Evolutionary conservation across 495 filamentous ascomycete species (phyloP).

Genomic region (Poronia punctata): DNA sequence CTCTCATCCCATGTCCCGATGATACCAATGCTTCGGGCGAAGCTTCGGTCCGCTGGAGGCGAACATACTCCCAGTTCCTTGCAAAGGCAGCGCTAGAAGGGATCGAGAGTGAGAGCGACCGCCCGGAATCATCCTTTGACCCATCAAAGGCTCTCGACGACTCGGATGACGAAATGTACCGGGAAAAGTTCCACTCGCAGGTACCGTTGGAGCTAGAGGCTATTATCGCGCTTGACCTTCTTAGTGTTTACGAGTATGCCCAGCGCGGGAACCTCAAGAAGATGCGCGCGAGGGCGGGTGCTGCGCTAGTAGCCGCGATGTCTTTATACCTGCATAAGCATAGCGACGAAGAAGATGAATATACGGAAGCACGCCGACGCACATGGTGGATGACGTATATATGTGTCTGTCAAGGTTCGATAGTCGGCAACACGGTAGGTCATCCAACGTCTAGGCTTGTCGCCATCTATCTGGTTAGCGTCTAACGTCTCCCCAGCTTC

Average conservation of each 20-base stretch:
- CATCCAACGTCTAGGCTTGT: neutral
- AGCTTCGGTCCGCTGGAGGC: slow-evolving; percentile 42
- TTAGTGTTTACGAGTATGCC: slow-evolving; percentile 55
- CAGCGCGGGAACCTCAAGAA: slow-evolving; percentile 56
- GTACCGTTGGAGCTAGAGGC: slow-evolving; percentile 48
- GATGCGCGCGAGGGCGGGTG: slow-evolving; percentile 52
- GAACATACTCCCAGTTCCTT: slow-evolving; percentile 48
- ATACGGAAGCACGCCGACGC: slow-evolving; percentile 46
- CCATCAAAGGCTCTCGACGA: slow-evolving; percentile 46
- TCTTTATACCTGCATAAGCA: slow-evolving; percentile 45
- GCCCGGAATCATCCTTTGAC: slow-evolving; percentile 46
- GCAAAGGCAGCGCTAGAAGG: slow-evolving; percentile 47
- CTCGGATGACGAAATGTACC: slow-evolving; percentile 33
- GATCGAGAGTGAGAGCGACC: slow-evolving; percentile 51
- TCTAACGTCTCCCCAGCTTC: slow-evolving; percentile 33
- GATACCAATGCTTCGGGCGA: slow-evolving; percentile 40
- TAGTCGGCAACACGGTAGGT: slow-evolving; percentile 52
- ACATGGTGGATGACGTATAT: slow-evolving; percentile 63
- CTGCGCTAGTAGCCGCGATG: slow-evolving; percentile 49
- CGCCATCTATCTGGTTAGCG: no score
- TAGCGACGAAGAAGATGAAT: slow-evolving; percentile 41
- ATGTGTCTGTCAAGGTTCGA: slow-evolving; percentile 52
- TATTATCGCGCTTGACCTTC: slow-evolving; percentile 47
- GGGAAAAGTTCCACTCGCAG: slow-evolving; percentile 45
- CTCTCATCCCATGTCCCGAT: slow-evolving; percentile 48